Evolutionary conservation across 2,329 filamentous ascomycete species (phyloP), one percentile per base, ranked within the genome.

Genomic region (Fusarium sulawesiense): DNA sequence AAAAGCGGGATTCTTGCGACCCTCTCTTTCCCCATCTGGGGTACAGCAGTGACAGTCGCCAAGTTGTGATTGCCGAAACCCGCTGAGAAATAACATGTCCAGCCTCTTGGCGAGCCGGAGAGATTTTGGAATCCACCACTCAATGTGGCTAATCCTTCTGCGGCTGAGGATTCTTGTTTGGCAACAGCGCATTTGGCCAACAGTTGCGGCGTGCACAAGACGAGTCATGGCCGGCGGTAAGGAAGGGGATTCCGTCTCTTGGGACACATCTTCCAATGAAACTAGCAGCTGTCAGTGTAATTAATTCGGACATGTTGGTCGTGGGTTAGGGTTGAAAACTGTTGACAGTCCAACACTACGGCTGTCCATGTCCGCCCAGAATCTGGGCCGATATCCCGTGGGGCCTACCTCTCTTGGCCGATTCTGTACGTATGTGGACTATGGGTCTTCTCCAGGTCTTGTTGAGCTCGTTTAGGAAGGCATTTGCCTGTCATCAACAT

Each of bases 301-400:
- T 37, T n/a, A 37, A 12, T 37, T 34, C 56, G 23, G 23, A 50
- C 30, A 53, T 37, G 32, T 20, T 44, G 12, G n/a, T 47, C 50
- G 49, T 66, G 64, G 64, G 64, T 66, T 56, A 66, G 64, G 62
- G 64, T 66, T 66, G 16, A 66, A 30, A 25, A n/a, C 23, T 42
- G 49, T 62, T 56, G 23, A 60, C 30, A 23, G 50, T 45, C 62
- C 62, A 66, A 23, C 21, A n/a, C 44, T 41, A 34, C 23, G 44
- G 56, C 56, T 16, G n/a, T 37, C 56, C 55, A 56, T 46, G 49
- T 23, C 49, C 48, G 44, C 56, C 45, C 45, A 66, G 60, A 50
- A 27, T 25, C 49, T 66, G 64, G 62, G 45, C 64, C 64, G 63
- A 66, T 62, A 62, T 56, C 56, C 64, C 62, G 64, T 51, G 32